phyloP scores from a whole-genome alignment of 106 monocot species.

The Agapanthus africanus region DNA sequence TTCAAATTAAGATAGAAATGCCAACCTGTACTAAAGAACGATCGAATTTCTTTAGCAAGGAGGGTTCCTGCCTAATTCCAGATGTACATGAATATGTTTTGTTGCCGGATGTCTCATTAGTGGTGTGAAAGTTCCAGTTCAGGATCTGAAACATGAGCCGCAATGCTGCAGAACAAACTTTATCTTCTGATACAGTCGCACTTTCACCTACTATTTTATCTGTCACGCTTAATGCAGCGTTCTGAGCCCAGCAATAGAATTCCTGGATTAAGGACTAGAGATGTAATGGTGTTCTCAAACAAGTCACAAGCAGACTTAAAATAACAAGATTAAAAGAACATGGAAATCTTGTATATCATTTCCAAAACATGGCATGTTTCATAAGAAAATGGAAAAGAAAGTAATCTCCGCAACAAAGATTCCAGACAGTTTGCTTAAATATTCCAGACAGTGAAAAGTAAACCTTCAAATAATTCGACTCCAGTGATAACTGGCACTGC shows the following conservation, averaged over 20 bases:
- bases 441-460: slow-evolving; percentile 7
- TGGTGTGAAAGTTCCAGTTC: slow-evolving; percentile 73
- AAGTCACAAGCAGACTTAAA: too few relatives aligned
- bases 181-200: slow-evolving; percentile 46
- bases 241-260: slow-evolving; percentile 90
- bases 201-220: slow-evolving; percentile 33
- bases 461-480: slow-evolving; percentile 83
- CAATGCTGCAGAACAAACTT: slow-evolving; percentile 77
- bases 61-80: slow-evolving; percentile 50
- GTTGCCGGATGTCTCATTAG: slow-evolving; percentile 15
- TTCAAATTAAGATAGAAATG: slow-evolving; percentile 10
- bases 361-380: too few relatives aligned
- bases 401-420: too few relatives aligned
- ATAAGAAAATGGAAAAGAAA: too few relatives aligned
- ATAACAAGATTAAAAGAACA: background rate
- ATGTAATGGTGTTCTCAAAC: background rate
- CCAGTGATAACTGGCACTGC: slow-evolving; percentile 59
- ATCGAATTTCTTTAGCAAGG: slow-evolving; percentile 79
- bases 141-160: slow-evolving; percentile 86
- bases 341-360: too few relatives aligned
- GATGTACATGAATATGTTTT: slow-evolving; percentile 22
- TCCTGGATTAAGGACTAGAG: slow-evolving; percentile 38
- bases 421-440: too few relatives aligned
- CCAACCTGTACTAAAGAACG: slow-evolving; percentile 67
- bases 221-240: slow-evolving; percentile 47